Evolutionary conservation across 148 eudicot species (phyloP), one percentile per base, ranked within the genome.

Genomic region (Rheum nobile): DNA sequence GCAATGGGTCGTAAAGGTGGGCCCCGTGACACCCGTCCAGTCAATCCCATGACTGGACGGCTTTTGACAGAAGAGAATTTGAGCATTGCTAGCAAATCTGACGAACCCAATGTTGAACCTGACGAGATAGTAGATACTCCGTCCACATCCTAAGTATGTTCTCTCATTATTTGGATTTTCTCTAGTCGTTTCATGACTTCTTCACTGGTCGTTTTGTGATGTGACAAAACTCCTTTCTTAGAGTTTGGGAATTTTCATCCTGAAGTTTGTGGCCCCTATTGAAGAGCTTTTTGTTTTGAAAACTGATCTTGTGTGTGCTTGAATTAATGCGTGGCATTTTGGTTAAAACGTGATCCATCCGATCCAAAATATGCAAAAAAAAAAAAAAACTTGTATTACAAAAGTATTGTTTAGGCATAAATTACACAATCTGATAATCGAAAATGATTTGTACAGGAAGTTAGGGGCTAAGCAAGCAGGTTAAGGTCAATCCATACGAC

Each of bases 1-100:
- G 96, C 96, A 61, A 80, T 90, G 90, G 97, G 89, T 21, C 83
- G 92, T 37, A 95, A 95, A 85, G 94, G 93, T 43, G 93, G 97
- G 46, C 89, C 90, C 46, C 88, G 94, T 71, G 94, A 95, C 84
- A 88, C 80, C 71, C 89, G 90, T 8, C 88, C 86, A 6, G 79
- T 94, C 35, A 84, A 94, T 77, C 89, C 93, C 19, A 77, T 91
- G 93, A 86, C 90, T 34, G 97, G 97, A 28, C 87, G 93, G 29
- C 71, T 83, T 82, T 35, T 85, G 85, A 76, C 79, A 44, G 74
- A 83, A 0, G 87, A 77, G 74, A 84, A 77, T 24, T 61, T 79
- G 50, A 70, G 72, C 71, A 81, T 26, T 14, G 55, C 65, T 54
- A 67, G 48, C 44, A 67, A 73, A 59, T 48, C 85, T 13, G 77